Conservation (phyloP, 805 yeast genomes). For the Kluyveromyces dobzhanskii region DNA sequence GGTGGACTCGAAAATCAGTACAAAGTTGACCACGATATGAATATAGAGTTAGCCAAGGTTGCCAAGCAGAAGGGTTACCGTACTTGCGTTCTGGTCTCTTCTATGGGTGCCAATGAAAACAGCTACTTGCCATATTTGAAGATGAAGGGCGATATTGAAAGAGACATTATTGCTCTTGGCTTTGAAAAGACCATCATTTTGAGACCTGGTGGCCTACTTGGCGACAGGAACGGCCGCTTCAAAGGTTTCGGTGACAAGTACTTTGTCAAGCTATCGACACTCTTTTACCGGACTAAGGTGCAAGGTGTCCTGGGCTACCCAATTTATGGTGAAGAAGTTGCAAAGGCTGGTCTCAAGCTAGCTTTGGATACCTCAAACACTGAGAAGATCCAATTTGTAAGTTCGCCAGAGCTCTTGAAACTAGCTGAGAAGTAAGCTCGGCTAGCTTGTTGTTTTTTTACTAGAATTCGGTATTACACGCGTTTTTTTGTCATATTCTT, state of each 20-base stretch:
- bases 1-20: conserved; percentile 66
- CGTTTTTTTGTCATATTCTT: no score
- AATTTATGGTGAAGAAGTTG: conserved; percentile 59
- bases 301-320: conserved; percentile 35
- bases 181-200: conserved; percentile 69
- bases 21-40: conserved; percentile 67
- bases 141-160: conserved; percentile 72
- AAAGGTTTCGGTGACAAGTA: conserved; percentile 33
- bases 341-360: conserved; percentile 41
- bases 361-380: conserved; percentile 25
- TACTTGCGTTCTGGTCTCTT: conserved; percentile 60
- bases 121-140: conserved; percentile 55
- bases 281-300: conserved; percentile 29
- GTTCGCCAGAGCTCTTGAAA: conserved; percentile 23
- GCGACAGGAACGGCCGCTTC: conserved; percentile 40
- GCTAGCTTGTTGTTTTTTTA: no score
- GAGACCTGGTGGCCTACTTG: conserved; percentile 69
- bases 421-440: conserved; percentile 11
- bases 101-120: conserved; percentile 50
- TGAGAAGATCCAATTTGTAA: conserved; percentile 25
- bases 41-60: conserved; percentile 57
- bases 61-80: conserved; percentile 64
- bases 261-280: conserved; percentile 27
- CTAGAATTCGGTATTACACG: no score
- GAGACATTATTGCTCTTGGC: conserved; percentile 49